Conservation (phyloP, 164 flowering plant species). For the Amborella trichopoda region DNA sequence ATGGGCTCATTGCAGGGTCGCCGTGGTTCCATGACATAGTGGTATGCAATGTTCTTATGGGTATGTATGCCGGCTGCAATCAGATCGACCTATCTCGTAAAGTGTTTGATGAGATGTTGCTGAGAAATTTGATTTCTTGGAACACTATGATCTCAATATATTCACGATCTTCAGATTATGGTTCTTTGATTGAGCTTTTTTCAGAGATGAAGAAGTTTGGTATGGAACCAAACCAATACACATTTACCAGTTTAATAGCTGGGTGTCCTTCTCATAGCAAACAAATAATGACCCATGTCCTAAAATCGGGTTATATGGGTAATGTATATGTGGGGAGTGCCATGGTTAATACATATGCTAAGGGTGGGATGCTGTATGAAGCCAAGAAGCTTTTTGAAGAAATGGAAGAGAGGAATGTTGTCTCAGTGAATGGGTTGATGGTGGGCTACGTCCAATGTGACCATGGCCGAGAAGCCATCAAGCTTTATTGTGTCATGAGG, state of each 20-base stretch:
- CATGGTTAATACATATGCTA: slow-evolving; percentile 61
- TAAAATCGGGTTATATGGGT: slow-evolving; percentile 43
- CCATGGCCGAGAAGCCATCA: slow-evolving; percentile 53
- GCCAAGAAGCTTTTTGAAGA: slow-evolving; percentile 45
- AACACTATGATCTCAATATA: slow-evolving; percentile 72
- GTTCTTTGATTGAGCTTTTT: slow-evolving; percentile 38
- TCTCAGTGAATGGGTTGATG: slow-evolving; percentile 77
- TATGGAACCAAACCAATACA: slow-evolving; percentile 57
- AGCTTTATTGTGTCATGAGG: slow-evolving; percentile 37
- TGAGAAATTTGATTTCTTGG: slow-evolving; percentile 54
- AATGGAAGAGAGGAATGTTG: slow-evolving; percentile 58
- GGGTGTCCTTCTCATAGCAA: slow-evolving; percentile 30
- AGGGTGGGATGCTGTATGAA: slow-evolving; percentile 36
- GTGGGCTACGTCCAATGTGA: slow-evolving; percentile 67
- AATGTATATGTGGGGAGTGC: slow-evolving; percentile 90
- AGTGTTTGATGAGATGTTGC: slow-evolving; percentile 49
- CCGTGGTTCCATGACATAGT: slow-evolving; percentile 25
- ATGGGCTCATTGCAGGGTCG: slow-evolving; percentile 45
- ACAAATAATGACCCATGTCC: slow-evolving; percentile 50
- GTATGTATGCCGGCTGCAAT: slow-evolving; percentile 56
- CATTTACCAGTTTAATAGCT: slow-evolving; percentile 62
- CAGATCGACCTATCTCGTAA: slow-evolving; percentile 23
- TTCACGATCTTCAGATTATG: slow-evolving; percentile 41
- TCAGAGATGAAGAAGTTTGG: slow-evolving; percentile 39
- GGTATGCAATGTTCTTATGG: slow-evolving; percentile 57